Evolutionary conservation across 495 filamentous ascomycete genomes (phyloP), one percentile per base, ranked within the genome.

Genomic region (Apiosordaria backusii): DNA sequence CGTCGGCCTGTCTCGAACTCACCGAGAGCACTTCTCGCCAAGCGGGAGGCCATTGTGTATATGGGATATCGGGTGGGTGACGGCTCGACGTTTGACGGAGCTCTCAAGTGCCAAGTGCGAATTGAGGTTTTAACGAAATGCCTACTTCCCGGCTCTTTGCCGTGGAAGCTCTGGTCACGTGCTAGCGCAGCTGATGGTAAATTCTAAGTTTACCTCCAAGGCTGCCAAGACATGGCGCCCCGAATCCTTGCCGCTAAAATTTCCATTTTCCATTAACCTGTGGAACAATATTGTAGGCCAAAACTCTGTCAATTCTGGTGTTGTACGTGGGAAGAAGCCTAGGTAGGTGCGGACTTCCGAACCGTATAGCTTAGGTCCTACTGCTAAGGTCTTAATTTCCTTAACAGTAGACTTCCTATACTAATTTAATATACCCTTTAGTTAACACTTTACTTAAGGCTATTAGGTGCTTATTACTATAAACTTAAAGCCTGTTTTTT

Each of bases 11-110:
- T n/a, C 27, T 52, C 50, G 21, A 62, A 85, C 92, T 82, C 87
- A 97, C 93, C 91, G 80, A 92, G 81, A 82, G 92, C 91, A 85
- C 85, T 92, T 86, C 89, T 91, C 86, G 90, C 91, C 80, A 97
- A 83, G 84, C 92, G 91, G 79, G 92, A 95, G 85, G 92, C 92
- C 93, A 97, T 97, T 90, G 85, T 88, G 85, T 79, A 78, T 79
- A 76, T 81, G 79, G 77, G 77, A 74, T 80, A 80, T 80, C 72
- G 72, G 68, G 65, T 64, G 65, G 74, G 70, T 67, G 74, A 65
- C 70, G 75, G 65, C 70, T 76, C 72, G 72, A 70, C 68, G 74
- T 75, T n/a, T 76, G 71, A 66, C 72, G 71, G 68, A 75, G 73
- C 77, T 77, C 71, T 29, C 57, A 50, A 27, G 35, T 62, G 68